These are phyloP conservation scores for Clavispora vitiphila DNA, from an alignment of 805 yeast genomes.

Conservation along the genomic window DNA sequence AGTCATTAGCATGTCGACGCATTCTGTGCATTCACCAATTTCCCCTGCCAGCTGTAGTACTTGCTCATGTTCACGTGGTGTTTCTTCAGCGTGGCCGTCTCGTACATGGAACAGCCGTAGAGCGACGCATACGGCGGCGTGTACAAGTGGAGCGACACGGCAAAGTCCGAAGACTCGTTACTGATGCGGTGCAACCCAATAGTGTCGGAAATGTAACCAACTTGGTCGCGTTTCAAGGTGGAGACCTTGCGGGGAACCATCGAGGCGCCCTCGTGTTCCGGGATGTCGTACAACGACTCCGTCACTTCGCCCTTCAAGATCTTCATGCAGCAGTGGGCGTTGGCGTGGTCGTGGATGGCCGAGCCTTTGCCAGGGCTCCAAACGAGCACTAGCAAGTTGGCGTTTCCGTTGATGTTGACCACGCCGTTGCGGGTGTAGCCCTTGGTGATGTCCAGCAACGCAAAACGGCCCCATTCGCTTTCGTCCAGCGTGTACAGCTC, in stretches of 20 bases:
- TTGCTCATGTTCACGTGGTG: slow-evolving; percentile 55
- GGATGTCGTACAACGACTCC: slow-evolving; percentile 54
- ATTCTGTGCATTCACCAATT: slow-evolving; percentile 22
- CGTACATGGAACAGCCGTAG: slow-evolving; percentile 50
- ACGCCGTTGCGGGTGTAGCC: slow-evolving; percentile 69
- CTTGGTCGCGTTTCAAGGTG: slow-evolving; percentile 35
- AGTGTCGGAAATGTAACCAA: slow-evolving; percentile 60
- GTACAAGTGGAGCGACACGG: slow-evolving; percentile 66
- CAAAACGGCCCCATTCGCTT: slow-evolving; percentile 55
- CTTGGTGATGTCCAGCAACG: slow-evolving; percentile 46
- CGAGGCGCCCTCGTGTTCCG: slow-evolving; percentile 26
- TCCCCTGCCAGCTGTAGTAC: slow-evolving; percentile 60
- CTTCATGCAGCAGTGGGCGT: slow-evolving; percentile 74
- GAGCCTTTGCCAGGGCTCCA: slow-evolving; percentile 68
- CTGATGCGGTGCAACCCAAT: slow-evolving; percentile 63
- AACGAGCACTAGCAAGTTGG: slow-evolving; percentile 59
- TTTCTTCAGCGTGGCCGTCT: slow-evolving; percentile 43
- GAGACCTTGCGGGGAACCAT: slow-evolving; percentile 24
- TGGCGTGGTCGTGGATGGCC: slow-evolving; percentile 69
- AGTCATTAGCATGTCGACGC: slow-evolving; percentile 19
- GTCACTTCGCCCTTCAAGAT: slow-evolving; percentile 53
- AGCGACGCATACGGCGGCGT: slow-evolving; percentile 72
- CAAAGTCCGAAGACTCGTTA: slow-evolving; percentile 42
- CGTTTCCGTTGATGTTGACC: slow-evolving; percentile 64
- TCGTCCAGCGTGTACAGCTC: slow-evolving; percentile 42